A percentile compares a stretch with the other conserved stretches of the same genome.
Evolutionary conservation across 2,329 filamentous ascomycete species (phyloP).

Genomic region (Dothideomycetidae sp.): DNA sequence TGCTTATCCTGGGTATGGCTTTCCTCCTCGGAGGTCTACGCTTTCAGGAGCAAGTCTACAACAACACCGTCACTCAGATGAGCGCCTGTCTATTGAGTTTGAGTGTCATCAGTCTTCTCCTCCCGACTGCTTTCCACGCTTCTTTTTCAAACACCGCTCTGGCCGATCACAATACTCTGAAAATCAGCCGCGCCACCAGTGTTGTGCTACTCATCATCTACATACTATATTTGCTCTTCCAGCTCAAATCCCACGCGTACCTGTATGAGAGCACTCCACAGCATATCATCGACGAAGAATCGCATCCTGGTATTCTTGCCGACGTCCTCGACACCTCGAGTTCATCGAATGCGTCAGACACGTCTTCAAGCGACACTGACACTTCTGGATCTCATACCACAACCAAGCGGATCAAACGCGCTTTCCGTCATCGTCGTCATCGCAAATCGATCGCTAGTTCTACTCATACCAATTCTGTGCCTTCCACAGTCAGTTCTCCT

Average conservation of each 20-base stretch:
- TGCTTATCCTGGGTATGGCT: conserved; percentile 83
- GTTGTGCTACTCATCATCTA: conserved; percentile 76
- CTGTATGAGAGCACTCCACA: conserved; percentile 88
- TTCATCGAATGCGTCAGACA: conserved; percentile 38
- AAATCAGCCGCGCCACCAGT: conserved; percentile 80
- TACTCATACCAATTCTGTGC: conserved; percentile 40
- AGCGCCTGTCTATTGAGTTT: conserved; percentile 83
- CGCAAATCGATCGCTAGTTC: conserved; percentile 67
- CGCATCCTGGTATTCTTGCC: conserved; percentile 68
- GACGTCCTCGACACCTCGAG: conserved; percentile 64
- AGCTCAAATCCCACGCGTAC: conserved; percentile 82
- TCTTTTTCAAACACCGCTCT: conserved; percentile 45
- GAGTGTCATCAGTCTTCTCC: conserved; percentile 74
- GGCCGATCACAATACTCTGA: conserved; percentile 59
- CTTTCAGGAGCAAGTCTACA: conserved; percentile 88
- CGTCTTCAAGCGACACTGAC: conserved; percentile 48
- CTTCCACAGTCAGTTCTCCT: conserved; percentile 32
- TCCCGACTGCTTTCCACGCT: conserved; percentile 81
- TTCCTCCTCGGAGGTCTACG: conserved; percentile 77
- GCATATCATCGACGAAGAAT: conserved; percentile 82
- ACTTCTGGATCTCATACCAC: conserved; percentile 57
- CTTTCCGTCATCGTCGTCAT: conserved; percentile 54
- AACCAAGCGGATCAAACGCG: conserved; percentile 60
- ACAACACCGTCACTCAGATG: conserved; percentile 92
- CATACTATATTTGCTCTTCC: conserved; percentile 70